phyloP scores from a whole-genome alignment of 2,329 filamentous ascomycete species.

The Arthroderma sp. region DNA sequence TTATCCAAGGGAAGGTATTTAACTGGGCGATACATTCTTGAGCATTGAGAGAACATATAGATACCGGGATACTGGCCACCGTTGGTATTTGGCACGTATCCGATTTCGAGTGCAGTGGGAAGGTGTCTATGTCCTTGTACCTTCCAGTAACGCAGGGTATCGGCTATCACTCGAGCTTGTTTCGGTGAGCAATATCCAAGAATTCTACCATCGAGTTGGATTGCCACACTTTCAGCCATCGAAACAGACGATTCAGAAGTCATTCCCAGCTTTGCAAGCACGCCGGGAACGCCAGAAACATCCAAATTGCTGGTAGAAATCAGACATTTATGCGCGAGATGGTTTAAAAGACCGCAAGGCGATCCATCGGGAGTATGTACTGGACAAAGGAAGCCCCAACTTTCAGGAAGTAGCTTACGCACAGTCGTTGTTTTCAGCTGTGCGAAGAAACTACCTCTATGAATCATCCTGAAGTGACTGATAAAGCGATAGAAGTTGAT shows the following conservation, averaged over 20 bases:
- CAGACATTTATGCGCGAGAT: slow-evolving; percentile 87
- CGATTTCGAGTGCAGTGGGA: slow-evolving; percentile 76
- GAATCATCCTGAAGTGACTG: slow-evolving; percentile 97
- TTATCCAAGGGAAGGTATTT: slow-evolving; percentile 82
- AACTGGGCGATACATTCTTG: slow-evolving; percentile 80
- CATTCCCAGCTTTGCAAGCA: slow-evolving; percentile 69
- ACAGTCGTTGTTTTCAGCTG: slow-evolving; percentile 95
- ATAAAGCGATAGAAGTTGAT: slow-evolving; percentile 98
- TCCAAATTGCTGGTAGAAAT: slow-evolving; percentile 67
- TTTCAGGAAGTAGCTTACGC: slow-evolving; percentile 86
- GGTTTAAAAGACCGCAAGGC: slow-evolving; percentile 88
- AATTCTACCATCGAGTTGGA: slow-evolving; percentile 82
- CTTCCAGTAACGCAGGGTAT: slow-evolving; percentile 89
- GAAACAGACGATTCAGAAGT: slow-evolving; percentile 63
- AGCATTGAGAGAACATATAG: slow-evolving; percentile 77
- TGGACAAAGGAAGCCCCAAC: slow-evolving; percentile 95
- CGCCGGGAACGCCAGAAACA: slow-evolving; percentile 57
- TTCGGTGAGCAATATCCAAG: slow-evolving; percentile 81
- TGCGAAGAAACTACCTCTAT: slow-evolving; percentile 97
- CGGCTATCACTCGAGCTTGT: slow-evolving; percentile 67
- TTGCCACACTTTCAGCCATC: slow-evolving; percentile 68
- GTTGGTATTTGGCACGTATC: slow-evolving; percentile 73
- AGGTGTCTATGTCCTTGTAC: slow-evolving; percentile 72
- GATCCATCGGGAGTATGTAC: slow-evolving; percentile 95
- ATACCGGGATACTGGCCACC: slow-evolving; percentile 94